These are phyloP conservation scores for Gossypium ekmanianum DNA, from an alignment of 345 rosid genomes.

Conservation along the genomic window DNA sequence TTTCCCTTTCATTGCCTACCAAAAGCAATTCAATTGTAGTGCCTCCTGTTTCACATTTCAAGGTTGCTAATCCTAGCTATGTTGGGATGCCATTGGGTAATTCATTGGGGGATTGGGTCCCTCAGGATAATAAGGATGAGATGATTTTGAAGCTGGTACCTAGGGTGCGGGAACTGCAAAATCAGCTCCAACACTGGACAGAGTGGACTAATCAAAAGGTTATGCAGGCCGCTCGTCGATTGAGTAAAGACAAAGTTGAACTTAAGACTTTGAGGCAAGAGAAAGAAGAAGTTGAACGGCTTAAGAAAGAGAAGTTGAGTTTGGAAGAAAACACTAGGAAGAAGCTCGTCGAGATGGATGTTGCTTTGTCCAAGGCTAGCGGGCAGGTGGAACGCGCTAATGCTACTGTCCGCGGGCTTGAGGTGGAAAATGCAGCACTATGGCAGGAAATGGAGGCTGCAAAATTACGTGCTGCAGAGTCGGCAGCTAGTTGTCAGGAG, in stretches of 20 bases:
- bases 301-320: conserved; percentile 73
- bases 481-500: conserved; percentile 69
- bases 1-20: conserved; percentile 54
- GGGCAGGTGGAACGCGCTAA: conserved; percentile 75
- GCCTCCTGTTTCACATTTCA: conserved; percentile 34
- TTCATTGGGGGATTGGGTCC: conserved; percentile 39
- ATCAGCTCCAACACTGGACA: conserved; percentile 84
- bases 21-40: conserved; percentile 37
- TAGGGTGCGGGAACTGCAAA: conserved; percentile 45
- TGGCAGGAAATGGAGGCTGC: conserved; percentile 74
- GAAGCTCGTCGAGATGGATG: conserved; percentile 86
- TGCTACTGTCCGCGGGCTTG: conserved; percentile 68
- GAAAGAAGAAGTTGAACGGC: conserved; percentile 80
- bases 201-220: conserved; percentile 98
- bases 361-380: conserved; percentile 69
- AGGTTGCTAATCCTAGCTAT: conserved; percentile 29
- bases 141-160: conserved; percentile 52
- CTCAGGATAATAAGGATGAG: conserved; percentile 55
- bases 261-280: conserved; percentile 81
- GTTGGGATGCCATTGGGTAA: conserved; percentile 45
- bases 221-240: conserved; percentile 89
- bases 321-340: conserved; percentile 75
- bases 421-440: conserved; percentile 63
- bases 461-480: conserved; percentile 55
- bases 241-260: conserved; percentile 75